These are phyloP conservation scores for Basipetospora chlamydospora DNA, from an alignment of 2,329 filamentous ascomycete genomes.

Conservation along the genomic window DNA sequence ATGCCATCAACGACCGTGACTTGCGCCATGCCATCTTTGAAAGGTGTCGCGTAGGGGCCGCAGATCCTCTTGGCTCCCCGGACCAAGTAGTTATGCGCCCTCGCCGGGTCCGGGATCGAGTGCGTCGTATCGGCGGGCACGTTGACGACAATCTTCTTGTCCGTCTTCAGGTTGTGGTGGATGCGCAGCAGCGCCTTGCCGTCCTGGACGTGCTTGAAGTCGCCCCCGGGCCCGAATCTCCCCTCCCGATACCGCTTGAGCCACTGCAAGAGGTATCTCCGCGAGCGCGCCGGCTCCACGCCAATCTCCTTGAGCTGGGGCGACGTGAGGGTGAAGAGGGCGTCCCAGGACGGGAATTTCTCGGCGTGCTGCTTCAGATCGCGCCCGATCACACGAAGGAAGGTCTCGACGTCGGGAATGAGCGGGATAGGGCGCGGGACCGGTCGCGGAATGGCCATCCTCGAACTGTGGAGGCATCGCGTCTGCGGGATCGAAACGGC, in stretches of 20 bases:
- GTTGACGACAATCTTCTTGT: slow-evolving; percentile 39
- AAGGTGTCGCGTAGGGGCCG: slow-evolving; percentile 57
- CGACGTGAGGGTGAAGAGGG: slow-evolving; percentile 71
- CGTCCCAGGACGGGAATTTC: slow-evolving; percentile 85
- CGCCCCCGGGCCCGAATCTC: slow-evolving; percentile 66
- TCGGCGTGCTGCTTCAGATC: slow-evolving; percentile 65
- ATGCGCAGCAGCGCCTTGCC: slow-evolving; percentile 38
- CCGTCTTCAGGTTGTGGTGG: slow-evolving; percentile 18
- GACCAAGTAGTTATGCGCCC: slow-evolving; percentile 52
- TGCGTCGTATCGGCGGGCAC: slow-evolving; percentile 31
- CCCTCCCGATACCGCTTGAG: slow-evolving; percentile 71
- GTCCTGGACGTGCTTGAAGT: slow-evolving; percentile 55
- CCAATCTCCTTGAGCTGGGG: slow-evolving; percentile 68
- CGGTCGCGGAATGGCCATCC: slow-evolving; percentile 15
- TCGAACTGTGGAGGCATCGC: slow-evolving; percentile 28
- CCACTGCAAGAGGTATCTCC: slow-evolving; percentile 79
- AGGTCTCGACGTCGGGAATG: slow-evolving; percentile 70
- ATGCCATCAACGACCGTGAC: slow-evolving; percentile 70
- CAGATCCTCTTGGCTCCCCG: slow-evolving; percentile 53
- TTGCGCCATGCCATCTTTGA: slow-evolving; percentile 48
- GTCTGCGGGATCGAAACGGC: slow-evolving; percentile 20
- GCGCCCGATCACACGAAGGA: slow-evolving; percentile 83
- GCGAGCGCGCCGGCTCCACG: slow-evolving; percentile 68
- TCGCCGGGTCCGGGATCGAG: slow-evolving; percentile 12
- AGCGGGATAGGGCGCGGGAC: slow-evolving; percentile 54